Base-by-base conservation (phyloP, 2,329 filamentous ascomycete species). In the Sphaerostilbella broomeana region DNA sequence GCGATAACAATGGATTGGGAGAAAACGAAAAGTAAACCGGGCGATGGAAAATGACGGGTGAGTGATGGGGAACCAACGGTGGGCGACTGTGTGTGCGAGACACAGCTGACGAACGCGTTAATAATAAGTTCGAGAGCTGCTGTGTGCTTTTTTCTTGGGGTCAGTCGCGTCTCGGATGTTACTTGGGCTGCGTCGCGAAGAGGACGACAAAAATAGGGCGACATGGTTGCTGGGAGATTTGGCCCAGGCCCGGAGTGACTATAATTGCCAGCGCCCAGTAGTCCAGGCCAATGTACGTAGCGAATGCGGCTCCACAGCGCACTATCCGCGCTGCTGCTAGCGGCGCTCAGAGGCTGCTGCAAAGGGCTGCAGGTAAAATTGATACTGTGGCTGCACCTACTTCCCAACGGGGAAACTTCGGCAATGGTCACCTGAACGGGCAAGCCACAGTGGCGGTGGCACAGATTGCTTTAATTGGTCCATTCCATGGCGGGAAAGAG, bases 371-470 rank as follows among this genome's bases (percentile, higher is more conserved):
- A 24, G 22, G 22, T 24, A 24, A 6, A 7, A 24, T 25, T 12
- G 2, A 12, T 25, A 25, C 22, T n/a, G 22, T 12, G 12, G 22
- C 12, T 8, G 12, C 12, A 25, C 22, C 8, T n/a, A n/a, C n/a
- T n/a, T n/a, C n/a, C n/a, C n/a, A n/a, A n/a, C n/a, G n/a, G n/a
- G n/a, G n/a, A n/a, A n/a, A n/a, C n/a, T n/a, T n/a, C n/a, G n/a
- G n/a, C n/a, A n/a, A n/a, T n/a, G n/a, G n/a, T n/a, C n/a, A n/a
- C n/a, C n/a, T n/a, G n/a, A n/a, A 34, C 12, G n/a, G 13, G 9
- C 24, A 34, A 28, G 38, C 38, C 38, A 40, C 38, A 40, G 38
- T 40, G 22, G 31, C 19, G 29, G 30, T 16, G 6, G 4, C n/a
- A n/a, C n/a, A n/a, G n/a, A n/a, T n/a, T n/a, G 22, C 22, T 9